phyloP scores from a whole-genome alignment of 2,329 filamentous ascomycete genomes.

The Ambrosiella xylebori region DNA sequence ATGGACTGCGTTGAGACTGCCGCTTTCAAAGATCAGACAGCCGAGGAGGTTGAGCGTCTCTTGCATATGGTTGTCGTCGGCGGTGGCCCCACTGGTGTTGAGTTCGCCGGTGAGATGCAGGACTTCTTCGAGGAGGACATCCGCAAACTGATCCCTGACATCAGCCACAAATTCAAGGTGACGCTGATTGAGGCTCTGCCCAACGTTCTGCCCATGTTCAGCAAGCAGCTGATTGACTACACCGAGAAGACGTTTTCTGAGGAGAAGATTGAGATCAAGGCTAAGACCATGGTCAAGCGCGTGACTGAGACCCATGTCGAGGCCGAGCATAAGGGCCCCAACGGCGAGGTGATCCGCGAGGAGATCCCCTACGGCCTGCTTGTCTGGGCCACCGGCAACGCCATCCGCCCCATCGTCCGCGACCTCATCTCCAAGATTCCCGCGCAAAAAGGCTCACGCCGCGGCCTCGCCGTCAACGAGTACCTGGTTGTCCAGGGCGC shows the following conservation, averaged over 20 bases:
- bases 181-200: constrained; percentile 94
- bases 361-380: constrained; percentile 85
- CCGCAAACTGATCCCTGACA: constrained; percentile 94
- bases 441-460: constrained; percentile 85
- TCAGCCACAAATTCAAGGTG: constrained; percentile 87
- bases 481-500: constrained; percentile 96
- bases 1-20: constrained; percentile 99
- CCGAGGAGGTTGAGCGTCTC: constrained; percentile 78
- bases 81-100: constrained; percentile 89
- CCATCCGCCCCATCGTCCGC: constrained; percentile 71
- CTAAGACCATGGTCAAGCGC: constrained; percentile 98
- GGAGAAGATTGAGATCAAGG: constrained; percentile 92
- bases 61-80: constrained; percentile 96
- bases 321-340: constrained; percentile 64
- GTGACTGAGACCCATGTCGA: constrained; percentile 88
- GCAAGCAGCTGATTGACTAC: constrained; percentile 97
- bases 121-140: constrained; percentile 98
- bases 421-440: constrained; percentile 87
- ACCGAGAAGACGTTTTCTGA: constrained; percentile 98
- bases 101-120: constrained; percentile 94
- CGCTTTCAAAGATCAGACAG: constrained; percentile 87
- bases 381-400: constrained; percentile 97
- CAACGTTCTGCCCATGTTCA: constrained; percentile 94
- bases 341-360: constrained; percentile 68
- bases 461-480: constrained; percentile 92